phyloP scores from a whole-genome alignment of 2,329 filamentous ascomycete genomes.

The Pestalotiopsis sp. region DNA sequence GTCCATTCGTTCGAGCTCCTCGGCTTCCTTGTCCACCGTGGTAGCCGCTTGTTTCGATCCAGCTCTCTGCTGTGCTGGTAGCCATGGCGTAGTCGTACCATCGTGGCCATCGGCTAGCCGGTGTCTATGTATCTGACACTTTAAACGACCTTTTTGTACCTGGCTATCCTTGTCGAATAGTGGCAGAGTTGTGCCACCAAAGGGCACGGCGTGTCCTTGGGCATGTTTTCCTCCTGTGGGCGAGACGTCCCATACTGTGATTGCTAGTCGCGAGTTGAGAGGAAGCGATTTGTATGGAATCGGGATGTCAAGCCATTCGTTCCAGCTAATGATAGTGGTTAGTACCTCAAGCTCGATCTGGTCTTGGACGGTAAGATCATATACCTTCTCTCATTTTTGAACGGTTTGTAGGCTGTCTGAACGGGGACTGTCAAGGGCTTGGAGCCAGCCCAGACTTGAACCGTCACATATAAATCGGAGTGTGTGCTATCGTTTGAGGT shows the following conservation, averaged over 20 bases:
- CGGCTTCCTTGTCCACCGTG: conserved; percentile 69
- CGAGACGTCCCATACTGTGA: conserved; percentile 94
- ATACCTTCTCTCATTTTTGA: conserved; percentile 73
- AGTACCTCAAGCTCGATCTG: conserved; percentile 17
- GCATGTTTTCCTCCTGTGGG: conserved; percentile 73
- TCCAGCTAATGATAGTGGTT: conserved; percentile 65
- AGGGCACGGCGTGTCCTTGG: conserved; percentile 81
- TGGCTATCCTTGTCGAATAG: conserved; percentile 95
- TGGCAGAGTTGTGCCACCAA: conserved; percentile 88
- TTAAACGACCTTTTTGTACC: conserved; percentile 87
- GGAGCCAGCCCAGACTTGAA: conserved; percentile 92
- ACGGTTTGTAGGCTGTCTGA: conserved; percentile 91
- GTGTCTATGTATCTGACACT: conserved; percentile 83
- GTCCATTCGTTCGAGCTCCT: conserved; percentile 88
- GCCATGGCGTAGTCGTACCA: conserved; percentile 76
- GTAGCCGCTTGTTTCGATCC: conserved; percentile 52
- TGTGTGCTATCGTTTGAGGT: conserved; percentile 55
- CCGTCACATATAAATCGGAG: conserved; percentile 91
- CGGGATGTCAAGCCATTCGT: conserved; percentile 92
- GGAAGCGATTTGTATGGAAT: conserved; percentile 84
- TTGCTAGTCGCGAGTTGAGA: conserved; percentile 79
- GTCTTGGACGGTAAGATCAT: not conserved
- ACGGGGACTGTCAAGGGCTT: conserved; percentile 91
- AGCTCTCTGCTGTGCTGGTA: conserved; percentile 57
- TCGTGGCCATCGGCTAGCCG: conserved; percentile 85